Percentiles rank a stretch among this genome's conserved stretches.
Conservation (phyloP, 1,139 yeast species). For the Saccharomyces pastorianus region DNA sequence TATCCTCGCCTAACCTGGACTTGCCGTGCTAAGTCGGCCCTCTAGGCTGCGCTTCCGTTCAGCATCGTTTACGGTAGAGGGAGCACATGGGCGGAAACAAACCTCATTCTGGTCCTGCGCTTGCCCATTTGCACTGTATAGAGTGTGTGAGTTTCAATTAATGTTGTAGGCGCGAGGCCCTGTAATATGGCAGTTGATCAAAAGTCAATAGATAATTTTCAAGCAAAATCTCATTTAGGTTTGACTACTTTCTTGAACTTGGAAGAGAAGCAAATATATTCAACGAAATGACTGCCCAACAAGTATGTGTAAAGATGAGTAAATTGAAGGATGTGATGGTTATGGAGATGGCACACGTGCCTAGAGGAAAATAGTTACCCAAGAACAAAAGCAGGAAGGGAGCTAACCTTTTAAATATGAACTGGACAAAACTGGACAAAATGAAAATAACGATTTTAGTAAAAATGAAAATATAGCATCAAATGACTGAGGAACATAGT, state of each 20-base stretch:
- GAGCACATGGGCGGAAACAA: neutral
- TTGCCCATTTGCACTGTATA: neutral
- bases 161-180: neutral
- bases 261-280: constrained; percentile 8
- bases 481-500: neutral
- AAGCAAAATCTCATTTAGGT: neutral
- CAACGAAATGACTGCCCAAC: constrained; percentile 16
- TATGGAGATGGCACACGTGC: neutral
- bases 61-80: neutral
- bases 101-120: neutral
- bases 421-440: neutral
- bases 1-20: neutral
- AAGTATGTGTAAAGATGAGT: constrained; percentile 8
- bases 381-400: neutral
- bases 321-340: neutral
- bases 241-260: neutral
- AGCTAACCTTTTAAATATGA: neutral
- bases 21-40: neutral
- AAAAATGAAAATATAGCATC: neutral
- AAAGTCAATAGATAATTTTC: neutral
- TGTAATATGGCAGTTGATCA: neutral
- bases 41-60: neutral
- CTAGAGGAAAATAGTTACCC: neutral
- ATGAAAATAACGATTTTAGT: neutral
- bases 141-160: neutral